Percentiles rank a stretch among this genome's conserved stretches.
phyloP scores from a whole-genome alignment of 2,329 filamentous ascomycete species.

The Aspergillus aculeatus region DNA sequence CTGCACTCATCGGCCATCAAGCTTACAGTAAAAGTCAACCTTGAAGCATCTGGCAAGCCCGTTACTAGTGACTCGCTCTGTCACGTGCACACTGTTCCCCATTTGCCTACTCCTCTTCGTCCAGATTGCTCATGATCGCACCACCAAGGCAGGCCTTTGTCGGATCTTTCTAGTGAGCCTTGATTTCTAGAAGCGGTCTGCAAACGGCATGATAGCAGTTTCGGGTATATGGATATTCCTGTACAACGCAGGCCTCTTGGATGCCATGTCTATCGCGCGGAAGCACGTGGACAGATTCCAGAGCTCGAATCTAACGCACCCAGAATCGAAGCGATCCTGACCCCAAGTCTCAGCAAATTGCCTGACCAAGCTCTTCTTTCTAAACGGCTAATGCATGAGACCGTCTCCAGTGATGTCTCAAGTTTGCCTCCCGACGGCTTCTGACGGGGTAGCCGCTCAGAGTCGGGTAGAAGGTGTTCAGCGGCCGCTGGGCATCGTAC shows the following conservation, averaged over 20 bases:
- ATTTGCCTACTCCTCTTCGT: background rate
- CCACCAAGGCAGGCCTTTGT: background rate
- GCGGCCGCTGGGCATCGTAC: background rate
- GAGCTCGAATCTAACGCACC: background rate
- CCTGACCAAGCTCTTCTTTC: background rate
- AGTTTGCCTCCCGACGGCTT: constrained; percentile 3
- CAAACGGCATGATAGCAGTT: background rate
- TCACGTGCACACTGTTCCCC: too few relatives aligned
- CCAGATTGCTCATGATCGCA: background rate
- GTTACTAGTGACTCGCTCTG: background rate
- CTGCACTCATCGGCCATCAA: background rate
- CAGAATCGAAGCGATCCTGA: background rate
- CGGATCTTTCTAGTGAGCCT: background rate
- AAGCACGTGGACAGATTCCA: constrained; percentile 1
- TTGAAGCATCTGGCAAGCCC: background rate
- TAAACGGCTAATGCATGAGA: background rate
- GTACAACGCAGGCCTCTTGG: background rate
- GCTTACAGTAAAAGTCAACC: background rate
- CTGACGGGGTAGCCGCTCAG: constrained; percentile 3
- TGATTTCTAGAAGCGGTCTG: background rate
- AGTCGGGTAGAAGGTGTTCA: background rate
- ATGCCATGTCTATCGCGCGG: background rate
- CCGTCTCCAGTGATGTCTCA: constrained; percentile 1
- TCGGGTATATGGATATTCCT: background rate
- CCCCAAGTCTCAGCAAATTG: background rate